These are phyloP conservation scores for Stromatinia cepivora DNA, from an alignment of 2,329 filamentous ascomycete genomes.

Conservation along the genomic window DNA sequence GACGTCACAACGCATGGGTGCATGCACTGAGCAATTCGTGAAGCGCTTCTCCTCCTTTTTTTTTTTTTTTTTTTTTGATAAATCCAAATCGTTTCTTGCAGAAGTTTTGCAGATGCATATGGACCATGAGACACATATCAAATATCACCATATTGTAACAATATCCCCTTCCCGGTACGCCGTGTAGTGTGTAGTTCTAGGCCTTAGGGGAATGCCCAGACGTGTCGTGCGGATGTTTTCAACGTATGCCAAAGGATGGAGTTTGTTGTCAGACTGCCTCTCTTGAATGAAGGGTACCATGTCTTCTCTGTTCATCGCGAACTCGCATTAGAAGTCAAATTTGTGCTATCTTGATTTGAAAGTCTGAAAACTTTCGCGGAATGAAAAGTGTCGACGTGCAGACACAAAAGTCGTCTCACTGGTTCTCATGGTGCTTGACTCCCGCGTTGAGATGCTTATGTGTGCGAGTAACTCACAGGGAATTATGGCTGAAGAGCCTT, in stretches of 20 bases:
- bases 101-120: not conserved
- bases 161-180: not conserved
- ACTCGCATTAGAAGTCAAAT: too few relatives aligned
- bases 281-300: too few relatives aligned
- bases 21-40: not conserved
- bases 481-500: not conserved
- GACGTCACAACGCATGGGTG: not conserved
- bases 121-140: not conserved
- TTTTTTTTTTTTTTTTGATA: too few relatives aligned
- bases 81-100: not conserved
- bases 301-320: not conserved
- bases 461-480: not conserved
- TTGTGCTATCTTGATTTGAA: not conserved
- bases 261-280: not conserved
- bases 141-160: not conserved
- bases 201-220: not conserved
- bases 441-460: not conserved
- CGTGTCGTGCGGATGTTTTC: not conserved
- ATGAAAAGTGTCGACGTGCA: not conserved
- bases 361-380: not conserved
- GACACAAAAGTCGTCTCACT: not conserved
- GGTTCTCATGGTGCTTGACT: not conserved
- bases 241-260: not conserved
- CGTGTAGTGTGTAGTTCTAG: too few relatives aligned
- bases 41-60: not conserved